These are phyloP conservation scores for Camelina hispida DNA, from an alignment of 345 rosid genomes.

Conservation along the genomic window DNA sequence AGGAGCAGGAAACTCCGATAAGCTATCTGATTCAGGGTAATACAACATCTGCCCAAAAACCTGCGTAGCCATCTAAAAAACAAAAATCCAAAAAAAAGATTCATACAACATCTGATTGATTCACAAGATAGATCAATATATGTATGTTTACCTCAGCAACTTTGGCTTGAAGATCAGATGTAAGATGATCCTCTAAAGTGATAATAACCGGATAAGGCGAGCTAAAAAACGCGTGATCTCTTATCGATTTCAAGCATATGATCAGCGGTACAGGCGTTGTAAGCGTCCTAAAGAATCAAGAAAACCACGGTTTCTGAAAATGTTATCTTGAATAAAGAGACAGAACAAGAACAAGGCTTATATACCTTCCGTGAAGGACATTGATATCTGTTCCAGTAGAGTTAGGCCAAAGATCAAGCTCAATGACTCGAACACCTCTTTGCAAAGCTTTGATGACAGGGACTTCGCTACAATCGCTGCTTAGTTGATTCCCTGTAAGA, in stretches of 20 bases:
- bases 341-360: neutral
- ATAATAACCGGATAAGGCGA: constrained; percentile 90
- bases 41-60: constrained; percentile 74
- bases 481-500: constrained; percentile 93
- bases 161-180: constrained; percentile 87
- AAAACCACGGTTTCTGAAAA: neutral
- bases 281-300: constrained; percentile 53
- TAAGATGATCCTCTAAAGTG: constrained; percentile 95
- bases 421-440: constrained; percentile 87
- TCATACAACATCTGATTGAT: neutral
- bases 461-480: constrained; percentile 94
- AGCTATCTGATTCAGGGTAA: constrained; percentile 64
- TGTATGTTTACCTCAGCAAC: constrained; percentile 70
- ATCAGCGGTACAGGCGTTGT: constrained; percentile 79
- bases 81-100: neutral
- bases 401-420: constrained; percentile 95
- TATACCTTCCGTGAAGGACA: constrained; percentile 95
- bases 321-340: neutral
- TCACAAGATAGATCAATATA: constrained; percentile 5
- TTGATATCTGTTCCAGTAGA: constrained; percentile 69
- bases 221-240: constrained; percentile 70
- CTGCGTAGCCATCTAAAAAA: constrained; percentile 66
- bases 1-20: constrained; percentile 84
- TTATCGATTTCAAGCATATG: constrained; percentile 78
- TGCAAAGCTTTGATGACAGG: constrained; percentile 79